Conservation (phyloP, 73 alveolate species). For the Effrenium voratum region DNA sequence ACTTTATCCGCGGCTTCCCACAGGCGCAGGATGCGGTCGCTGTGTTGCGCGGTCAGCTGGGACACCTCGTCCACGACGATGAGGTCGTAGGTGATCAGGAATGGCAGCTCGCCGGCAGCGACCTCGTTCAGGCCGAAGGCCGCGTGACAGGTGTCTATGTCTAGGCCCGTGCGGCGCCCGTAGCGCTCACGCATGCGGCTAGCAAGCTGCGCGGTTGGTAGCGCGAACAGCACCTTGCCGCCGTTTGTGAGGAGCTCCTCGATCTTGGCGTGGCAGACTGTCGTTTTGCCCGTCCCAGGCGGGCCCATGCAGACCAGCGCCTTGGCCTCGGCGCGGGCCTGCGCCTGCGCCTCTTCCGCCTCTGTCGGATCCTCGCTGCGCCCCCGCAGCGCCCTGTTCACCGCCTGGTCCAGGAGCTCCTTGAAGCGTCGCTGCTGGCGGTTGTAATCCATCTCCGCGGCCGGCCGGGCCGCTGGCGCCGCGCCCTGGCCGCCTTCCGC, state of each 20-base stretch:
- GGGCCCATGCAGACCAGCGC: slow-evolving; percentile 7
- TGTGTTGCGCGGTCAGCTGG: neutral
- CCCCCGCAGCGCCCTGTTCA: neutral
- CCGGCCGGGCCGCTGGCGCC: neutral
- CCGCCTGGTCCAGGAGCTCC: neutral
- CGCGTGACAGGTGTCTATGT: neutral
- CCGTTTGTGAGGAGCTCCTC: neutral
- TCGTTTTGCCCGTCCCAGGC: slow-evolving; percentile 10
- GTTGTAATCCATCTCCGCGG: neutral
- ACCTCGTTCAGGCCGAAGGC: slow-evolving; percentile 7
- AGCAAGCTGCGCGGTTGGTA: neutral
- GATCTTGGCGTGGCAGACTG: neutral
- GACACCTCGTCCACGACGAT: slow-evolving; percentile 35
- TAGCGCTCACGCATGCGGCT: neutral
- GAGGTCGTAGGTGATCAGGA: neutral
- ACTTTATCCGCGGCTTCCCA: neutral
- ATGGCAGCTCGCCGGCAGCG: neutral
- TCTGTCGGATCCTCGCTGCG: neutral
- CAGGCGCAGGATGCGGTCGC: neutral
- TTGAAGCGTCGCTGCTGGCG: neutral
- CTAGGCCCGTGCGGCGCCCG: neutral
- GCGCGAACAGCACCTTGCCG: neutral
- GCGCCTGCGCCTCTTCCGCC: neutral
- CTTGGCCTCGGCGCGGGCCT: neutral
- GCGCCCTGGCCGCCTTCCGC: neutral